Percentiles rank a stretch among this genome's conserved stretches.
phyloP scores from a whole-genome alignment of 192 early-diverging fungal genomes.

The Pilaira anomala region DNA sequence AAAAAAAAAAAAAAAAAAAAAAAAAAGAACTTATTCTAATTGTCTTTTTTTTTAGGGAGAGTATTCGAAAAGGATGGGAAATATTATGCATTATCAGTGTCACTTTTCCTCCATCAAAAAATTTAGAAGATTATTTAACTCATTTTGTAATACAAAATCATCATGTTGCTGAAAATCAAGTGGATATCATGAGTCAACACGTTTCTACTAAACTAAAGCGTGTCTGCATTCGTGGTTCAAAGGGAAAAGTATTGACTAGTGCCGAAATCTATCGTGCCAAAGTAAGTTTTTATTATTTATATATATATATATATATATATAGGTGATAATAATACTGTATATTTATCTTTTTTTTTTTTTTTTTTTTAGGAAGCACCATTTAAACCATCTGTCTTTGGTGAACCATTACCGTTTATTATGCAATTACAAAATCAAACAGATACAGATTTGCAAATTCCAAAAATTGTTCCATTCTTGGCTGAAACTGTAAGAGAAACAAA shows the following conservation, averaged over 20 bases:
- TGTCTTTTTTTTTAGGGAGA: constrained; percentile 40
- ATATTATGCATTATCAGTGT: constrained; percentile 78
- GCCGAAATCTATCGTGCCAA: constrained; percentile 67
- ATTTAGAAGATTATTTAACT: constrained; percentile 80
- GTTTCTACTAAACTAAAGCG: constrained; percentile 57
- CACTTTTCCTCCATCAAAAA: constrained; percentile 89
- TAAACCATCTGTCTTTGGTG: constrained; percentile 85
- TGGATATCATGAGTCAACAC: constrained; percentile 50
- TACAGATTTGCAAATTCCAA: constrained; percentile 62
- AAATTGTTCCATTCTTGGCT: constrained; percentile 78
- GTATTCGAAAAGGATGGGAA: constrained; percentile 81
- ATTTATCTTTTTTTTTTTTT: background rate
- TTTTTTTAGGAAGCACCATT: constrained; percentile 71
- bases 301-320: constrained; percentile 7
- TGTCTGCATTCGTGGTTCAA: constrained; percentile 73
- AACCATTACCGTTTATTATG: constrained; percentile 86
- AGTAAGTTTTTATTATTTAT: constrained; percentile 13
- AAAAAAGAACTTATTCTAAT: background rate
- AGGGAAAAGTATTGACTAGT: constrained; percentile 70
- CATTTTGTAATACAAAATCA: constrained; percentile 70
- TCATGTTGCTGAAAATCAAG: constrained; percentile 45
- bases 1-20: background rate
- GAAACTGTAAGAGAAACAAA: constrained; percentile 70
- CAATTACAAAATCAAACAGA: constrained; percentile 43
- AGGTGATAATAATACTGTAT: background rate